These are phyloP conservation scores for Telfairia occidentalis DNA, from an alignment of 331 rosid genomes.

Conservation along the genomic window DNA sequence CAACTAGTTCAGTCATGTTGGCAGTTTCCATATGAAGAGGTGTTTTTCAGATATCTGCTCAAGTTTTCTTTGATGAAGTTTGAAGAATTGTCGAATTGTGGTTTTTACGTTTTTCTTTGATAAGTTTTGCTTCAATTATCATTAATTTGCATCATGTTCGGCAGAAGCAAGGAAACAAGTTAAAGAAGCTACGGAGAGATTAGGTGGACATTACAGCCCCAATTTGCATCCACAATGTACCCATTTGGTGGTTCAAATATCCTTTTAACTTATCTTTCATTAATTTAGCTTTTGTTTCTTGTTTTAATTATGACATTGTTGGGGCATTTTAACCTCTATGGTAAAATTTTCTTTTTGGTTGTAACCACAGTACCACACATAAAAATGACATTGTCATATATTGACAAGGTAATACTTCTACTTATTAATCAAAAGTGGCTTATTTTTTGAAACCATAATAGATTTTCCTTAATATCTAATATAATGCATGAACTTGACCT, in stretches of 20 bases:
- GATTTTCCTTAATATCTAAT: too few species aligned
- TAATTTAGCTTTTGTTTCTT: slow-evolving; percentile 1
- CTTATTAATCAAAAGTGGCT: too few species aligned
- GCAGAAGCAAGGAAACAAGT: slow-evolving; percentile 99
- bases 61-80: neutral
- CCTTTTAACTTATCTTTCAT: slow-evolving; percentile 40
- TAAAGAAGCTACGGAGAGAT: slow-evolving; percentile 81
- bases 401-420: too few species aligned
- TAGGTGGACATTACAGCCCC: slow-evolving; percentile 90
- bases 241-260: slow-evolving; percentile 99
- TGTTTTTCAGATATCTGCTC: neutral
- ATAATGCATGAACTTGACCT: too few species aligned
- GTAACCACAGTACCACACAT: too few species aligned
- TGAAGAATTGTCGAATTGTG: neutral
- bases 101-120: neutral
- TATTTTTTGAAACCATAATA: too few species aligned
- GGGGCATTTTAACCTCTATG: neutral
- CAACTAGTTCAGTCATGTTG: neutral
- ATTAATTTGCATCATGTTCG: slow-evolving; percentile 17
- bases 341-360: too few species aligned
- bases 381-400: too few species aligned
- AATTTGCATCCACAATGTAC: slow-evolving; percentile 87
- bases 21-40: neutral
- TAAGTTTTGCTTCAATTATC: neutral
- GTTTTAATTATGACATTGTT: neutral